Percentiles rank a stretch among this genome's conserved stretches.
Evolutionary conservation across 768 basidiomycete species (phyloP).

Genomic region (Leccinum broughii): DNA sequence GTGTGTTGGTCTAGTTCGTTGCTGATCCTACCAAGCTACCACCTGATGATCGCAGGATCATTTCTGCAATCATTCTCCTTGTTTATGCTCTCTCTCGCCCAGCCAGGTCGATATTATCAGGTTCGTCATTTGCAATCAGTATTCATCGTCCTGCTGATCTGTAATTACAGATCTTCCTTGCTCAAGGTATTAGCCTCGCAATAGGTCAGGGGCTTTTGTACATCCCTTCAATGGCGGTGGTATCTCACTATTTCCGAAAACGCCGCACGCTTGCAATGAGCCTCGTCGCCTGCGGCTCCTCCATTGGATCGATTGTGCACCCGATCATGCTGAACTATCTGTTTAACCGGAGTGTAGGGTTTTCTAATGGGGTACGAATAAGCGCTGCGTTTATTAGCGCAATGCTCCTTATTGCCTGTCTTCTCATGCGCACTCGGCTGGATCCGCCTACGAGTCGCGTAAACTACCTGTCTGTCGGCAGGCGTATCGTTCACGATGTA

Average conservation of each 20-base stretch:
- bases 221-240: conserved; percentile 43
- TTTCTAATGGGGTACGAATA: neutral
- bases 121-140: conserved; percentile 20
- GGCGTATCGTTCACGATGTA: neutral
- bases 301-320: conserved; percentile 15
- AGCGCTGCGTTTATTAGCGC: neutral
- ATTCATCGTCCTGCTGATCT: neutral
- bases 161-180: conserved; percentile 42
- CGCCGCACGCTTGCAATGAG: conserved; percentile 45
- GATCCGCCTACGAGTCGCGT: neutral
- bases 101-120: conserved; percentile 37
- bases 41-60: conserved; percentile 21
- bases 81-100: neutral
- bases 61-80: neutral
- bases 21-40: conserved; percentile 33
- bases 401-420: neutral
- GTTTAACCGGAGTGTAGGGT: conserved; percentile 3
- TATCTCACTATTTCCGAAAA: conserved; percentile 25
- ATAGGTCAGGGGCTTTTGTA: conserved; percentile 47
- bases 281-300: conserved; percentile 39
- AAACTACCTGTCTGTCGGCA: neutral
- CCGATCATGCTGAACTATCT: conserved; percentile 31
- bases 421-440: neutral
- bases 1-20: neutral
- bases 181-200: conserved; percentile 47